Percentiles rank a stretch among this genome's conserved stretches.
phyloP scores from a whole-genome alignment of 164 flowering plant genomes.

The Tetrastigma voinierianum region DNA sequence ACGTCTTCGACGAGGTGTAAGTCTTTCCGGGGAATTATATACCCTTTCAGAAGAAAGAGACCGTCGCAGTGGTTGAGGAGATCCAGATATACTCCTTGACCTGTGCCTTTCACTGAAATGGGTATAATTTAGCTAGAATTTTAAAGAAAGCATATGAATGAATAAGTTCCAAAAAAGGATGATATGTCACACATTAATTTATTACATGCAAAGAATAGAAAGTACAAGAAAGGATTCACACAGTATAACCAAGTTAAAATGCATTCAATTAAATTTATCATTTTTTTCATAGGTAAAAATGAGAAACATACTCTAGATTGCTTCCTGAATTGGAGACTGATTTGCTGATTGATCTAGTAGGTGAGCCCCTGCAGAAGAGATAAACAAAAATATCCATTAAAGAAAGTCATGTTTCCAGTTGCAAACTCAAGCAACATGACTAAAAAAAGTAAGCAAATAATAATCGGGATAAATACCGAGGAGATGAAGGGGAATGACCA shows the following conservation, averaged over 20 bases:
- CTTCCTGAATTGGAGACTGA: constrained; percentile 62
- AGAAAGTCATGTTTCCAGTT: not conserved
- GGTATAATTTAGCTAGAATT: not conserved
- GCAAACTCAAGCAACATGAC: not conserved
- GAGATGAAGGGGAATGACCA: constrained; percentile 36
- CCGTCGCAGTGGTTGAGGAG: constrained; percentile 47
- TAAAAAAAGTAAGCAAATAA: constrained; percentile 2
- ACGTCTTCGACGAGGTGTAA: constrained; percentile 48
- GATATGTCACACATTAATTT: too few species aligned
- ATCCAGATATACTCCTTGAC: constrained; percentile 67
- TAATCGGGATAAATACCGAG: constrained; percentile 30
- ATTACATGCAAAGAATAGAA: not conserved
- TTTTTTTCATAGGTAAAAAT: not conserved
- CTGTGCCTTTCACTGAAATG: constrained; percentile 38
- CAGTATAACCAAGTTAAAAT: not conserved
- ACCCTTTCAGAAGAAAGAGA: constrained; percentile 50
- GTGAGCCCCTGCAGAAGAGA: constrained; percentile 32
- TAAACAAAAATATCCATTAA: not conserved
- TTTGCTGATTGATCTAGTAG: constrained; percentile 51
- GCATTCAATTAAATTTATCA: not conserved
- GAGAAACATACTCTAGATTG: constrained; percentile 45
- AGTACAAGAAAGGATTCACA: not conserved
- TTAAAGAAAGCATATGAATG: not conserved
- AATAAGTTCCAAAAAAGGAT: too few species aligned
- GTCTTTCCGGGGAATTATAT: constrained; percentile 38